phyloP scores from a whole-genome alignment of 2,329 filamentous ascomycete genomes.

The Diplodia mutila region DNA sequence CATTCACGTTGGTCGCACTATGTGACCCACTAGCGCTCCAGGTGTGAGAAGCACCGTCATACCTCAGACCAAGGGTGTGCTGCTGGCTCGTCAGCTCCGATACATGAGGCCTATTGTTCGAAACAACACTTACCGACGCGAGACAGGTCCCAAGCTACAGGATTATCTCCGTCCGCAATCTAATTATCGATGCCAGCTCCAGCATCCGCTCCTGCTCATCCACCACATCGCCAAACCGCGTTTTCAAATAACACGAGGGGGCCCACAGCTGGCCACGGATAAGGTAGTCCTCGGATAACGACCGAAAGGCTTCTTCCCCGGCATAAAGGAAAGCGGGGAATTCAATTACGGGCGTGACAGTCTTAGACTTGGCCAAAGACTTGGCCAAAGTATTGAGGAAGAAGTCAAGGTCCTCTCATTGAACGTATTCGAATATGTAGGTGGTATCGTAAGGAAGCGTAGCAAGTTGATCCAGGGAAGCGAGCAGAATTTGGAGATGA shows the following conservation, averaged over 20 bases:
- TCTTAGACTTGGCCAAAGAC: too few relatives aligned
- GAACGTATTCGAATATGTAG: slow-evolving; percentile 34
- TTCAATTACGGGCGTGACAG: neutral
- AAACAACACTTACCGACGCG: slow-evolving; percentile 1
- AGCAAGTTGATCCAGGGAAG: slow-evolving; percentile 58
- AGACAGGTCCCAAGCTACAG: slow-evolving; percentile 57
- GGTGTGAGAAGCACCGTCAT: too few relatives aligned
- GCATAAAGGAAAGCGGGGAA: slow-evolving; percentile 51
- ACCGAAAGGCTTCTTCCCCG: slow-evolving; percentile 52
- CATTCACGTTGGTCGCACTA: too few relatives aligned
- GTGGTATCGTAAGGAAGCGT: slow-evolving; percentile 38
- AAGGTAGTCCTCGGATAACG: slow-evolving; percentile 70
- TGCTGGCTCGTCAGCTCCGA: too few relatives aligned
- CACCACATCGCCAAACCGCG: slow-evolving; percentile 64
- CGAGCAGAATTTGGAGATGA: slow-evolving; percentile 64
- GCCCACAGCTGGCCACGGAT: slow-evolving; percentile 67
- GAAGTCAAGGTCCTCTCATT: too few relatives aligned
- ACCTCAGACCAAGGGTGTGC: too few relatives aligned
- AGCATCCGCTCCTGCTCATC: slow-evolving; percentile 71
- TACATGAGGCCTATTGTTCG: too few relatives aligned
- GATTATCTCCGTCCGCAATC: slow-evolving; percentile 62
- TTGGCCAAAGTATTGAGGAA: slow-evolving; percentile 58
- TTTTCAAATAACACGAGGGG: slow-evolving; percentile 60
- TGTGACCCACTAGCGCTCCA: too few relatives aligned
- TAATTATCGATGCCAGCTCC: slow-evolving; percentile 62